phyloP scores from a whole-genome alignment of 2,329 filamentous ascomycete genomes.

The Pseudofabraea citricarpa region DNA sequence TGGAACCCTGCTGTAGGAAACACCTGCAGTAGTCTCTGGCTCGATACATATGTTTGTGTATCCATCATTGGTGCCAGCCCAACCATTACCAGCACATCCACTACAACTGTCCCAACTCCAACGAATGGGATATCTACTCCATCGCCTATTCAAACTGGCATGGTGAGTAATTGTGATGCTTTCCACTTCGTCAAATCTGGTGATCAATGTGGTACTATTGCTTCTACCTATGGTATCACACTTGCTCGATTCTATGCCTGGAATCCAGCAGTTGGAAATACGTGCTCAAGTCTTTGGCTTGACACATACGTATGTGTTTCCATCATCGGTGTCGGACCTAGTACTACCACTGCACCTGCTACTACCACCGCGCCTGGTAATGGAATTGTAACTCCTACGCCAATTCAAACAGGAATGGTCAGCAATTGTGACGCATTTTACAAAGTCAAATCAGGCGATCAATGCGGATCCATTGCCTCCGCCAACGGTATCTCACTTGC shows the following conservation, averaged over 20 bases:
- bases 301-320: conserved; percentile 19
- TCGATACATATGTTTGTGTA: conserved; percentile 18
- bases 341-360: too few relatives aligned
- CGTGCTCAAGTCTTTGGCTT: conserved; percentile 20
- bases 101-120: background rate
- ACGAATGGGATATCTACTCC: background rate
- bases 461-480: conserved; percentile 10
- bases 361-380: too few relatives aligned
- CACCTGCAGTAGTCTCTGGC: conserved; percentile 21
- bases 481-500: conserved; percentile 9
- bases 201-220: conserved; percentile 4
- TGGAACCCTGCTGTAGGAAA: conserved; percentile 27
- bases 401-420: conserved; percentile 12
- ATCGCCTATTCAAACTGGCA: conserved; percentile 1
- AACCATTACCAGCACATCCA: too few relatives aligned
- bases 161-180: background rate
- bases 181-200: background rate
- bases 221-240: conserved; percentile 9
- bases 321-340: too few relatives aligned
- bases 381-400: conserved; percentile 2
- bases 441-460: conserved; percentile 13
- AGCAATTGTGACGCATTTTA: conserved; percentile 19
- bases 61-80: too few relatives aligned
- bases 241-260: conserved; percentile 20
- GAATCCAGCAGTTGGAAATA: conserved; percentile 24